Base-by-base conservation (phyloP, 2,329 filamentous ascomycete species). In the Emmonsia crescens region DNA sequence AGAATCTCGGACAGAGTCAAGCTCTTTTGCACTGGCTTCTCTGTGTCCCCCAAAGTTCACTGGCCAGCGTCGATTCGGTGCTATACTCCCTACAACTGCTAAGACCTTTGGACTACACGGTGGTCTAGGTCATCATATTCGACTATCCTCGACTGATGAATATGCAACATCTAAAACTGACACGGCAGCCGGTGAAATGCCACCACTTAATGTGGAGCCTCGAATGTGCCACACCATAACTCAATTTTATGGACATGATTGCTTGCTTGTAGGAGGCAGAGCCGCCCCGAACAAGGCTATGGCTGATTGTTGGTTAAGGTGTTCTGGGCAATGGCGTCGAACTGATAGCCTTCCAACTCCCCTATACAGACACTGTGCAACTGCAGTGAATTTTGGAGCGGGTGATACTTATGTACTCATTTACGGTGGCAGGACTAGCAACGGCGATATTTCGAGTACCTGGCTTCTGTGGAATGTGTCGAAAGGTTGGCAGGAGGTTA, bases 201-300 rank as follows among this genome's bases (percentile, higher is more conserved):
- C 61, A 44, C 70, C 74, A 27, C 61, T 68, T 52, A 68, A 73
- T 36, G 71, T 77, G 33, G 64, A 70, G 5, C 68, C 74, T 38
- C 68, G 87, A 52, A 87, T 93, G 79, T 94, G 89, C 67, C 89
- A 94, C 72, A 88, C 89, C 0, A 78, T 91, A 24, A 92, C 88
- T 24, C 79, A 84, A 57, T 71, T 95, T 5, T 81, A 80, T 1
- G 75, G 79, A 40, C 73, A 75, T 27, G 82, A 83, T 19, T 81
- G 81, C 63, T 74, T 96, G 12, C 77, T 96, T 55, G 81, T 84
- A 36, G 92, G 93, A 29, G 93, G 93, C 5, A 83, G 92, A 63
- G 80, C 82, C n/a, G 93, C 90, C 8, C 91, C 92, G 4, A 80
- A 85, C 14, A 81, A 80, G 36, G 85, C 85, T 1, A 77, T 90